Percentiles rank a stretch among this genome's conserved stretches.
These are phyloP conservation scores for Mayamaea pseudoterrestris DNA, from an alignment of 108 stramenopile species.

Conservation along the genomic window DNA sequence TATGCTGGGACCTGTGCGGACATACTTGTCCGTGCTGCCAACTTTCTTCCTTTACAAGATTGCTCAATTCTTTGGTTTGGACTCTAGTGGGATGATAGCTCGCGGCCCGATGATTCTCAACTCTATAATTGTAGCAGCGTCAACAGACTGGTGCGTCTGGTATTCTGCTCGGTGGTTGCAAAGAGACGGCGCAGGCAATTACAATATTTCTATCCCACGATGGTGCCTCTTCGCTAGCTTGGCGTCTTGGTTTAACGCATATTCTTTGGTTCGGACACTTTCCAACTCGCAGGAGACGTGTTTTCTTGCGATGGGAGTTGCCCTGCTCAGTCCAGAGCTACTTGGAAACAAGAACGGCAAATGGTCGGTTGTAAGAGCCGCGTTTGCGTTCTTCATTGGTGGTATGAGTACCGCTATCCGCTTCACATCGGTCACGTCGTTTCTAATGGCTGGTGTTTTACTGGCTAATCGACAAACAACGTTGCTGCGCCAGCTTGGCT, in stretches of 20 bases:
- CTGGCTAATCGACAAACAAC: conserved; percentile 25
- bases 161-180: conserved; percentile 35
- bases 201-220: conserved; percentile 4
- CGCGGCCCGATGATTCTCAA: conserved; percentile 63
- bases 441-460: conserved; percentile 61
- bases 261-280: conserved; percentile 67
- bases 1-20: conserved; percentile 63
- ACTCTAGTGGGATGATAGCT: conserved; percentile 45
- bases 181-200: not conserved
- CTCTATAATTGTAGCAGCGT: conserved; percentile 57
- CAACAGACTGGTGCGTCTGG: conserved; percentile 60
- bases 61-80: conserved; percentile 15
- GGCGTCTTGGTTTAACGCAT: conserved; percentile 70
- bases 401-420: conserved; percentile 68
- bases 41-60: conserved; percentile 51
- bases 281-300: conserved; percentile 51
- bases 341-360: conserved; percentile 11
- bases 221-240: conserved; percentile 18
- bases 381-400: conserved; percentile 62
- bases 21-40: conserved; percentile 65
- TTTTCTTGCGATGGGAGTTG: conserved; percentile 34
- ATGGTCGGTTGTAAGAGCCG: not conserved
- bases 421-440: conserved; percentile 72
- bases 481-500: not conserved
- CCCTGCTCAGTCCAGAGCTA: conserved; percentile 46